Evolutionary conservation across 176 grass and related monocot species (phyloP).

Genomic region (Rhynchospora tenuis): DNA sequence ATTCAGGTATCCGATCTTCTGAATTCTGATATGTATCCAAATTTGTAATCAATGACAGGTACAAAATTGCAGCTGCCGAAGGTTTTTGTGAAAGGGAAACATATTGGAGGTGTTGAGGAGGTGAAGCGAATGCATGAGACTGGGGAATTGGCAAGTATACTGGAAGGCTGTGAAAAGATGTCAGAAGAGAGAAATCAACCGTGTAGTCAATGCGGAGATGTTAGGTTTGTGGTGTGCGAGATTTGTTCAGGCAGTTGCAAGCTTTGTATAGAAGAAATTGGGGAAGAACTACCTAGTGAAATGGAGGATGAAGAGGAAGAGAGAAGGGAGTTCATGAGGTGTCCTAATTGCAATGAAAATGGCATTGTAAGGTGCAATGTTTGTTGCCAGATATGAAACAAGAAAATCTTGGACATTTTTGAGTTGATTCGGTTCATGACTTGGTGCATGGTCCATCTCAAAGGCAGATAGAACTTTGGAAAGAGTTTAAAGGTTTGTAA

Average conservation of each 20-base stretch:
- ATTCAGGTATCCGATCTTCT: neutral
- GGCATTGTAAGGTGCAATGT: conserved; percentile 77
- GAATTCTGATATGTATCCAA: neutral
- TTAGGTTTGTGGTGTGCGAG: conserved; percentile 80
- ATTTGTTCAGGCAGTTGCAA: conserved; percentile 91
- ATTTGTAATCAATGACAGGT: conserved; percentile 4
- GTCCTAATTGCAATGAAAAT: conserved; percentile 85
- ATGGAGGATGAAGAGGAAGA: neutral
- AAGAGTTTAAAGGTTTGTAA: neutral
- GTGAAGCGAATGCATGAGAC: conserved; percentile 79
- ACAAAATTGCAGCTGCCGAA: conserved; percentile 38
- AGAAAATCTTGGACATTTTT: neutral
- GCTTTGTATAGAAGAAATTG: conserved; percentile 41
- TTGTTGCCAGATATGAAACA: conserved; percentile 41
- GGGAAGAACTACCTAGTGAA: neutral
- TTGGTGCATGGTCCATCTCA: neutral
- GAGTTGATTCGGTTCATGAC: neutral
- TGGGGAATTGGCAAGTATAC: conserved; percentile 44
- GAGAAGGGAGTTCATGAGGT: conserved; percentile 49
- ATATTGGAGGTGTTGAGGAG: conserved; percentile 66
- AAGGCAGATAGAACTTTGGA: neutral
- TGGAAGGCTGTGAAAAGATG: conserved; percentile 42
- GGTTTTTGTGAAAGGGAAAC: conserved; percentile 56
- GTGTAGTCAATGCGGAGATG: conserved; percentile 70
- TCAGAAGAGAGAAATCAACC: conserved; percentile 9